Evolutionary conservation across 495 filamentous ascomycete genomes (phyloP).

Genomic region (Penicillium subrubescens): DNA sequence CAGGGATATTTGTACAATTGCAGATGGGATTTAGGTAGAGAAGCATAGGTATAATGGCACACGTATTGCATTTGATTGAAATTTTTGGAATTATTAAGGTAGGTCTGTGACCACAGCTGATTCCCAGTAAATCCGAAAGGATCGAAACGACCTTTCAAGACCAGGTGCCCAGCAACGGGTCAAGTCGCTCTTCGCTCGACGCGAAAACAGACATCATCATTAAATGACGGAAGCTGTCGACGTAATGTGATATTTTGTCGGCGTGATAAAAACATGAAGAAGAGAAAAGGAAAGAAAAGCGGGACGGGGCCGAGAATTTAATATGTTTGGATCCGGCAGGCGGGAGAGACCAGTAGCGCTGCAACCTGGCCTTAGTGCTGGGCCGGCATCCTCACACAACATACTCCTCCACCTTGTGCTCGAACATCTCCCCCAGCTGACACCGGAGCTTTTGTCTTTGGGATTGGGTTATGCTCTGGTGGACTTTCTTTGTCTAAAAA

Average conservation of each 20-base stretch:
- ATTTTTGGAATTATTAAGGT: neutral
- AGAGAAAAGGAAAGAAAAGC: slow-evolving; percentile 31
- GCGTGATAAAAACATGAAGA: slow-evolving; percentile 48
- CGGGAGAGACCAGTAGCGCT: slow-evolving; percentile 41
- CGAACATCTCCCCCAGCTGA: slow-evolving; percentile 22
- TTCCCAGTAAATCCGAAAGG: slow-evolving; percentile 70
- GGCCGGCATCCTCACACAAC: slow-evolving; percentile 40
- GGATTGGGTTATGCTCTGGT: slow-evolving; percentile 40
- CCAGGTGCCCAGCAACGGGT: slow-evolving; percentile 81
- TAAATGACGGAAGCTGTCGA: slow-evolving; percentile 54
- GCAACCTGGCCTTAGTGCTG: slow-evolving; percentile 53
- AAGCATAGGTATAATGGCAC: slow-evolving; percentile 1
- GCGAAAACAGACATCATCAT: slow-evolving; percentile 65
- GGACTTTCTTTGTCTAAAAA: slow-evolving; percentile 20
- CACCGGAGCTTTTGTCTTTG: slow-evolving; percentile 25
- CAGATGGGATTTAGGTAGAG: slow-evolving; percentile 15
- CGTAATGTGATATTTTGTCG: slow-evolving; percentile 59
- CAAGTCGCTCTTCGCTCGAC: slow-evolving; percentile 66
- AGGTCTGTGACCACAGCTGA: slow-evolving; percentile 75
- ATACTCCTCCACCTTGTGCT: slow-evolving; percentile 24
- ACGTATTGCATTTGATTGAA: neutral
- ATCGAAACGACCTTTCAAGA: slow-evolving; percentile 69
- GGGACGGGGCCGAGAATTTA: slow-evolving; percentile 35
- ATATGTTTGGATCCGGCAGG: slow-evolving; percentile 36
- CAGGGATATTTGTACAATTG: slow-evolving; percentile 21